Percentiles rank a stretch among this genome's conserved stretches.
These are phyloP conservation scores for Zymoseptoria crescenta DNA, from an alignment of 2,329 filamentous ascomycete genomes.

Conservation along the genomic window DNA sequence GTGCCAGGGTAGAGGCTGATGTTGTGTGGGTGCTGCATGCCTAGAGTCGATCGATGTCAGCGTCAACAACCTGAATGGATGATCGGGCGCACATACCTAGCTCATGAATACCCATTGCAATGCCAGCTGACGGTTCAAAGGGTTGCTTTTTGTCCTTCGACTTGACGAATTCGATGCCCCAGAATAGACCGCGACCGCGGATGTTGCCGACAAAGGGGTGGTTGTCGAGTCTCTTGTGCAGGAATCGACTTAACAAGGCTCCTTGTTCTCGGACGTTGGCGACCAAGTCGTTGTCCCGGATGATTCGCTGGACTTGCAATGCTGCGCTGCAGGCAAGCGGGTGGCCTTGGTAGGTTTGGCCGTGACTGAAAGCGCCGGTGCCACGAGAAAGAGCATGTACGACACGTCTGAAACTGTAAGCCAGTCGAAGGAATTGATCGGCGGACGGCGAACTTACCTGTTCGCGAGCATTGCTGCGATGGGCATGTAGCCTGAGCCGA, in stretches of 20 bases:
- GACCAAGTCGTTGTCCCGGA: slow-evolving; percentile 51
- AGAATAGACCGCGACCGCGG: slow-evolving; percentile 52
- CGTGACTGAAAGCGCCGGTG: slow-evolving; percentile 48
- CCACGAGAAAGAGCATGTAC: slow-evolving; percentile 40
- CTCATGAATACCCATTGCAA: slow-evolving; percentile 46
- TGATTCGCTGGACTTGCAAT: slow-evolving; percentile 54
- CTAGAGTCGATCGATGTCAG: slow-evolving; percentile 21
- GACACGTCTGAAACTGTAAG: slow-evolving; percentile 31
- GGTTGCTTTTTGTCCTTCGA: slow-evolving; percentile 48
- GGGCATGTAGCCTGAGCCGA: slow-evolving; percentile 56
- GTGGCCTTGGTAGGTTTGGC: slow-evolving; percentile 58
- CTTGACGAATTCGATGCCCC: slow-evolving; percentile 52
- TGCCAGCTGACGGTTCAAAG: slow-evolving; percentile 38
- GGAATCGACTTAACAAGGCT: slow-evolving; percentile 35
- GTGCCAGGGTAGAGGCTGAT: slow-evolving; percentile 57
- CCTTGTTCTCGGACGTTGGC: slow-evolving; percentile 52
- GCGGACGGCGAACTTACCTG: slow-evolving; percentile 6
- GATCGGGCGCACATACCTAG: slow-evolving; percentile 33
- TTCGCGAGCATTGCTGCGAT: slow-evolving; percentile 54
- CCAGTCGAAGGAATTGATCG: neutral
- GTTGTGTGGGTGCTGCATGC: slow-evolving; percentile 36
- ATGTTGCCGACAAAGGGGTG: slow-evolving; percentile 53
- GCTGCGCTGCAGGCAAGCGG: slow-evolving; percentile 54
- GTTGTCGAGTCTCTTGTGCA: slow-evolving; percentile 37
- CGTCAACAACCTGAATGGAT: neutral